Conservation (phyloP, 805 yeast genomes). For the Candida koratica region DNA sequence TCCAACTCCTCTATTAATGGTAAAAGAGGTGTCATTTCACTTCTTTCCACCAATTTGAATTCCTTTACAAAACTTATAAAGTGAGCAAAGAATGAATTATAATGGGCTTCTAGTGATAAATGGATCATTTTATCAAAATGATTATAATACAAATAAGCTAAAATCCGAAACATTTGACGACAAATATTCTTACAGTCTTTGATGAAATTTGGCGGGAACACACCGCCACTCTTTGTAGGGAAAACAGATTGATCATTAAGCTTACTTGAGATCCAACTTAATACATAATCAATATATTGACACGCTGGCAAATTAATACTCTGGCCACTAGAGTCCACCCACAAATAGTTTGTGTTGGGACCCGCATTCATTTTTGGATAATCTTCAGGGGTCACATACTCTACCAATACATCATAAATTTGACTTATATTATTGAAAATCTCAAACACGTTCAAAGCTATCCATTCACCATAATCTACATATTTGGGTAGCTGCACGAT, state of each 20-base stretch:
- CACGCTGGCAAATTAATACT: conserved; percentile 85
- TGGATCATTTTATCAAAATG: conserved; percentile 95
- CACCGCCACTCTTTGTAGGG: conserved; percentile 86
- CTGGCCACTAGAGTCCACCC: conserved; percentile 79
- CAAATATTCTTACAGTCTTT: conserved; percentile 83
- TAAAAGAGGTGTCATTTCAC: conserved; percentile 74
- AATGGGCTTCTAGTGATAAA: conserved; percentile 89
- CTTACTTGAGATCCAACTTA: conserved; percentile 85
- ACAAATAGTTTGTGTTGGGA: conserved; percentile 81
- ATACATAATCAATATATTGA: conserved; percentile 87
- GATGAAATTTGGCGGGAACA: conserved; percentile 83
- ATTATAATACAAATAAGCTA: conserved; percentile 91
- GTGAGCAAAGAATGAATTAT: conserved; percentile 97
- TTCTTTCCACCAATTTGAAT: conserved; percentile 72
- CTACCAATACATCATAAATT: conserved; percentile 86
- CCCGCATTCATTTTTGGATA: conserved; percentile 97
- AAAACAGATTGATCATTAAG: conserved; percentile 85
- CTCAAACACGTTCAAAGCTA: conserved; percentile 89
- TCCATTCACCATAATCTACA: conserved; percentile 94
- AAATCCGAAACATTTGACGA: conserved; percentile 89
- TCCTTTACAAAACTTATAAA: conserved; percentile 83
- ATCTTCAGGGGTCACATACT: conserved; percentile 83
- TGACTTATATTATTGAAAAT: conserved; percentile 80
- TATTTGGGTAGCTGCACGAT: conserved; percentile 93
- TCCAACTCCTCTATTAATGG: conserved; percentile 78